phyloP scores from a whole-genome alignment of 192 early-diverging fungal genomes.

The Gryganskiella cystojenkinii region DNA sequence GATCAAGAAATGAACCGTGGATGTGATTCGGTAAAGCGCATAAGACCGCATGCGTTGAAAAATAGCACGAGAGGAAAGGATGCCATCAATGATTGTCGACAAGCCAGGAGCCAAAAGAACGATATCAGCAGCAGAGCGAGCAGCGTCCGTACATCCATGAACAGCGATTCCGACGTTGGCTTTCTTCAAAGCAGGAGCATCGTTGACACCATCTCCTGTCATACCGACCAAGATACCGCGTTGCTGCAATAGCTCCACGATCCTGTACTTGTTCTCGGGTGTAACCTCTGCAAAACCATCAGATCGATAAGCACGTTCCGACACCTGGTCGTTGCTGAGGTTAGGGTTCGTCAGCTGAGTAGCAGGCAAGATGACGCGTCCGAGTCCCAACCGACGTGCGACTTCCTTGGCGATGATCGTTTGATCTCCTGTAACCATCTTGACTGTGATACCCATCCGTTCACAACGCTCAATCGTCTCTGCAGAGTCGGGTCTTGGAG shows the following conservation, averaged over 20 bases:
- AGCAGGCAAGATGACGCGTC: conserved; percentile 75
- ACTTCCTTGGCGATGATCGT: conserved; percentile 79
- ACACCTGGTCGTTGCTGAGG: conserved; percentile 60
- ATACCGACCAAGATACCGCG: conserved; percentile 69
- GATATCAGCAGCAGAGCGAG: conserved; percentile 82
- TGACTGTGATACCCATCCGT: conserved; percentile 73
- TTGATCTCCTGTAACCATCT: conserved; percentile 88
- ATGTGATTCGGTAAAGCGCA: conserved; percentile 79
- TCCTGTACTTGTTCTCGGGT: conserved; percentile 82
- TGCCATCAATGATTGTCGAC: conserved; percentile 80
- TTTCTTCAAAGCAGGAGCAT: conserved; percentile 85
- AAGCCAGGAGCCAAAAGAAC: conserved; percentile 74
- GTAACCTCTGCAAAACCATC: conserved; percentile 86
- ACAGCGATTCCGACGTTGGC: conserved; percentile 87
- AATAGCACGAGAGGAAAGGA: conserved; percentile 75
- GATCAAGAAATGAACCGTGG: conserved; percentile 81
- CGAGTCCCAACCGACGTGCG: conserved; percentile 74
- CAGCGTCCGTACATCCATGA: conserved; percentile 80
- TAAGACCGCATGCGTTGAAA: conserved; percentile 81
- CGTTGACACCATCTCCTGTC: conserved; percentile 90
- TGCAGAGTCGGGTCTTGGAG: conserved; percentile 75
- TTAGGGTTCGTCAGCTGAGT: conserved; percentile 59
- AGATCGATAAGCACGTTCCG: conserved; percentile 64
- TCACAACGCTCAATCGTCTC: conserved; percentile 73
- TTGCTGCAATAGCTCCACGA: conserved; percentile 77